Evolutionary conservation across 2,329 filamentous ascomycete genomes (phyloP).

Genomic region (Ophiostoma sp.): DNA sequence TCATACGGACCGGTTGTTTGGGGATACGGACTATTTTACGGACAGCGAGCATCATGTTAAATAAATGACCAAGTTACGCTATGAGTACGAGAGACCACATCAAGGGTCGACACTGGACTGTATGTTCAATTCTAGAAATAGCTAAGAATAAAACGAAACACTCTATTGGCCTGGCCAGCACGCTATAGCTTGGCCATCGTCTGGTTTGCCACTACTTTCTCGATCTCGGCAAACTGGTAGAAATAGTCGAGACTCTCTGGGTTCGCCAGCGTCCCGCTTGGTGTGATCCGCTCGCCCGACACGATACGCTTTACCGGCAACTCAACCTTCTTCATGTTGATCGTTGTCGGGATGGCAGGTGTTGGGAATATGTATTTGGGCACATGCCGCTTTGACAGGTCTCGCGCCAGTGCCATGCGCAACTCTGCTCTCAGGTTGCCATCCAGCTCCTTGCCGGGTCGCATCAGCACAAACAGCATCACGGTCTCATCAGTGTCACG

Average conservation of each 20-base stretch:
- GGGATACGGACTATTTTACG: not conserved
- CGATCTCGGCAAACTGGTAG: constrained; percentile 70
- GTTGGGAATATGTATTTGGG: constrained; percentile 75
- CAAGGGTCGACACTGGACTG: not conserved
- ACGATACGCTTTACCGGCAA: constrained; percentile 80
- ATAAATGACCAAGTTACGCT: not conserved
- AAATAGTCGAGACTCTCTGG: constrained; percentile 71
- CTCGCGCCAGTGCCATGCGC: constrained; percentile 58
- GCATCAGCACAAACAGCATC: constrained; percentile 52
- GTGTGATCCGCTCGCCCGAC: constrained; percentile 65
- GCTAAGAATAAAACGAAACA: not conserved
- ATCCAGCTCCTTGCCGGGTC: constrained; percentile 50
- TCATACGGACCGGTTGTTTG: not conserved
- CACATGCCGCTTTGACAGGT: constrained; percentile 67
- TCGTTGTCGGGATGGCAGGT: constrained; percentile 75
- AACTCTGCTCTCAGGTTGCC: constrained; percentile 51
- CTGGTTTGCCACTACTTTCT: constrained; percentile 44
- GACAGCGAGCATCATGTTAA: not conserved
- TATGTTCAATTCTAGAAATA: not conserved
- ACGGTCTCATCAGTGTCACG: constrained; percentile 50
- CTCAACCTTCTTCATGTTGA: constrained; percentile 83
- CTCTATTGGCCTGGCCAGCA: not conserved
- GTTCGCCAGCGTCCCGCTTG: constrained; percentile 71
- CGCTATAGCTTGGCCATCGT: constrained; percentile 46
- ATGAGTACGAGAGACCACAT: not conserved